Percentiles rank a stretch among this genome's conserved stretches.
Evolutionary conservation across 257 asterid genomes (phyloP).

Genomic region (Solanum peruvianum): DNA sequence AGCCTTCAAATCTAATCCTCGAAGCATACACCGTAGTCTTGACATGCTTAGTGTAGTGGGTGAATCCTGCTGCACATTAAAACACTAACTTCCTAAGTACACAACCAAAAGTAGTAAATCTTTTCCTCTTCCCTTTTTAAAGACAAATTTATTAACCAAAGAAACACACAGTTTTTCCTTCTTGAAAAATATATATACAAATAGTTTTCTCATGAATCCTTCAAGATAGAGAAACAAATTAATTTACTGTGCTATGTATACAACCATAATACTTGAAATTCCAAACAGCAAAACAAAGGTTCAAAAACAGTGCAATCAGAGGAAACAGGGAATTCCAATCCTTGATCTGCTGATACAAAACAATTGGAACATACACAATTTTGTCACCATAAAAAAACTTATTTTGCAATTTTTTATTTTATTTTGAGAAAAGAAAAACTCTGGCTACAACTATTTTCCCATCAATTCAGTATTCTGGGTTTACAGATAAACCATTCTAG

Average conservation of each 20-base stretch:
- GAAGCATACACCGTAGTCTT: slow-evolving; percentile 50
- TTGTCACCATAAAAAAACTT: not conserved
- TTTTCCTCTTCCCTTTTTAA: not conserved
- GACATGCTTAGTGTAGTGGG: slow-evolving; percentile 31
- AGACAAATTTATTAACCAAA: not conserved
- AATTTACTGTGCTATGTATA: no score
- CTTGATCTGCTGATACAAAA: not conserved
- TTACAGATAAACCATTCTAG: not conserved
- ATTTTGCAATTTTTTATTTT: not conserved
- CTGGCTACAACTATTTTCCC: not conserved
- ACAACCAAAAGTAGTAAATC: not conserved
- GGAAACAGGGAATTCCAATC: not conserved
- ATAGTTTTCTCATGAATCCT: no score
- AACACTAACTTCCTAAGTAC: not conserved
- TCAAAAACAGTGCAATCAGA: not conserved
- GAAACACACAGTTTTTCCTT: not conserved
- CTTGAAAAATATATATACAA: not conserved
- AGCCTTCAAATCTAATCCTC: slow-evolving; percentile 57
- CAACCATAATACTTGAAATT: not conserved
- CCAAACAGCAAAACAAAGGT: not conserved
- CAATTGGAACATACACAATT: not conserved
- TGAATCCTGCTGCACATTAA: slow-evolving; percentile 34
- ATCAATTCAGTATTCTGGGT: not conserved
- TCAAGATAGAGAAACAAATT: no score
- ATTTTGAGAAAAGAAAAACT: not conserved